Base-by-base conservation (phyloP, 768 basidiomycete species). In the Asterophora lycoperdoides region DNA sequence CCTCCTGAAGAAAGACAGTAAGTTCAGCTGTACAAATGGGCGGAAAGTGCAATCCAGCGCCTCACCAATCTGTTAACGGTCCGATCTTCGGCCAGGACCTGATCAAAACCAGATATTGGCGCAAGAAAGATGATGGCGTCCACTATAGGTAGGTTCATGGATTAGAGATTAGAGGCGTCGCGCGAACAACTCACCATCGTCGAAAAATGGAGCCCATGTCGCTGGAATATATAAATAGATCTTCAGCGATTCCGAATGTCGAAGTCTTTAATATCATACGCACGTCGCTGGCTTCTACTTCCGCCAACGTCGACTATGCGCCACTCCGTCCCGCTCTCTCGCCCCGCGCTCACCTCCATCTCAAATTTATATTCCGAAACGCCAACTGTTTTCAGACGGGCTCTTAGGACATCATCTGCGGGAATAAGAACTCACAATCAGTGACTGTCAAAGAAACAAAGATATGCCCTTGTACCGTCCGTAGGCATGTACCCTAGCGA, bases 361-460 rank as follows among this genome's bases (percentile, higher is more conserved):
- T 85, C 80, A 56, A 91, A 90, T 58, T 77, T 83, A 66, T 90
- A 86, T 63, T 89, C 88, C 4, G 83, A 81, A 8, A 88, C 86
- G 2, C 88, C 88, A 14, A 89, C 79, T 0, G 81, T 87, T 62
- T 88, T 89, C 19, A 90, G 65, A 2, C 88, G 75, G 1, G 87
- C 88, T 20, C 82, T 82, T 38, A 90, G 74, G 17, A 90, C 84
- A 60, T 89, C 87, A 59, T 87, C 86, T 86, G 41, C 1, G 10
- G 38, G 17, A 0, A 29, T 36, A 18, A 34, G 14, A 15, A 26
- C 19, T 7, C 30, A 26, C 8, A 32, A 4, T 13, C 15, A 17
- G 20, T 6, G 19, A 9, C 23, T 35, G 50, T 20, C 39, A 17
- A 41, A 10, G 33, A n/a, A 8, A 8, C 15, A 41, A 44, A 8